Percentiles rank a stretch among this genome's conserved stretches.
Conservation (phyloP, 495 filamentous ascomycete species). For the Aspergillus haitiensis region DNA sequence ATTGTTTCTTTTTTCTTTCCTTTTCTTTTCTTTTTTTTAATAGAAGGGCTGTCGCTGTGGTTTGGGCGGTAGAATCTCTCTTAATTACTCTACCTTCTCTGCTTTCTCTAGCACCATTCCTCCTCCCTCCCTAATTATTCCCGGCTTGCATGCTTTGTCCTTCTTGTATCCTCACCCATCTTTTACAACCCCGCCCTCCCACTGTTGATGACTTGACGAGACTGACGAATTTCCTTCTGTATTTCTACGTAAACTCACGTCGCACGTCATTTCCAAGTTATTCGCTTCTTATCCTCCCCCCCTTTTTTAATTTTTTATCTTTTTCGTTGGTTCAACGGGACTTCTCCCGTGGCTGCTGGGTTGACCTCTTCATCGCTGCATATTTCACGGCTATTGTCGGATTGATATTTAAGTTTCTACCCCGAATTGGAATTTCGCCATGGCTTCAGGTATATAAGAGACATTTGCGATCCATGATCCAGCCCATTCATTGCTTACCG, state of each 20-base stretch:
- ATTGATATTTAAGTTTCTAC: conserved; percentile 16
- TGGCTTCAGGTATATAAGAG: conserved; percentile 27
- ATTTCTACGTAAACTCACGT: conserved; percentile 32
- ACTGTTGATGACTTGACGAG: conserved; percentile 47
- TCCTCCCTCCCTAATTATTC: conserved; percentile 6
- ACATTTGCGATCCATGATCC: neutral
- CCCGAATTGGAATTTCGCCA: conserved; percentile 18
- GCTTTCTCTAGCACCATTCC: conserved; percentile 4
- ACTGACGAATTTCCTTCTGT: conserved; percentile 49
- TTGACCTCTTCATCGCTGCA: conserved; percentile 12
- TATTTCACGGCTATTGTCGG: conserved; percentile 24
- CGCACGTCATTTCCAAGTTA: conserved; percentile 17
- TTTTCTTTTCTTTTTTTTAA: conserved; percentile 10
- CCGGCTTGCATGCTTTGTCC: conserved; percentile 8
- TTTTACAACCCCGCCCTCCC: conserved; percentile 27
- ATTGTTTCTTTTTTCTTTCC: conserved; percentile 2
- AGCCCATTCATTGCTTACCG: conserved; percentile 1
- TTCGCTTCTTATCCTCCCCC: conserved; percentile 19
- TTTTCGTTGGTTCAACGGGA: neutral
- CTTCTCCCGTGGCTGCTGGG: conserved; percentile 10
- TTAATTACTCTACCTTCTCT: neutral
- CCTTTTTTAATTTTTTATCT: neutral
- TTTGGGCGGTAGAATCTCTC: conserved; percentile 1
- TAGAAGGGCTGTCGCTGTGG: conserved; percentile 17
- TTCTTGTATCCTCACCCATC: conserved; percentile 17